phyloP scores from a whole-genome alignment of 441 rosid genomes.

The Gossypium schwendimanii region DNA sequence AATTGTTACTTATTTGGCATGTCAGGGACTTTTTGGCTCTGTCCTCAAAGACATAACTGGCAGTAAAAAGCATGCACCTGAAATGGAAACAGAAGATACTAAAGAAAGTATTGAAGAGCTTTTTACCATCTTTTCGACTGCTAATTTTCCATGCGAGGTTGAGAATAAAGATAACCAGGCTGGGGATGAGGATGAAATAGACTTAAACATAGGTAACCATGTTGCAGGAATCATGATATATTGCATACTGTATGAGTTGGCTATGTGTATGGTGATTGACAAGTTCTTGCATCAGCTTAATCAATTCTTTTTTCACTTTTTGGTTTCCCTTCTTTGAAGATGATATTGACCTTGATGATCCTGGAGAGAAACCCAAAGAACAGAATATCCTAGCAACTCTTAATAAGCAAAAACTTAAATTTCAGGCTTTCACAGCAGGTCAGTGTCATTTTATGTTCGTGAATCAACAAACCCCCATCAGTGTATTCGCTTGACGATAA shows the following conservation, averaged over 20 bases:
- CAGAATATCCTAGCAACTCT: conserved; percentile 52
- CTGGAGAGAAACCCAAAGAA: conserved; percentile 55
- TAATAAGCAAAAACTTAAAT: conserved; percentile 63
- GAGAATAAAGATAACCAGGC: conserved; percentile 29
- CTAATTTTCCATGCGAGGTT: conserved; percentile 46
- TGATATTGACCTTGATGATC: conserved; percentile 74
- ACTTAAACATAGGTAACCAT: conserved; percentile 55
- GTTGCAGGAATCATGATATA: not conserved
- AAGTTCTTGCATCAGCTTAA: conserved; percentile 3
- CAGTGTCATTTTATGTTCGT: conserved; percentile 3
- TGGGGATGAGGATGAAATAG: conserved; percentile 37
- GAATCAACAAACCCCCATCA: not conserved
- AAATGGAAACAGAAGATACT: conserved; percentile 55
- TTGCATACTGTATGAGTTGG: not conserved
- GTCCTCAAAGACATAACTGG: conserved; percentile 55
- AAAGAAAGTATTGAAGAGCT: conserved; percentile 63
- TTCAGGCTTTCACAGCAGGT: conserved; percentile 67
- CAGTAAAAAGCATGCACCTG: conserved; percentile 49
- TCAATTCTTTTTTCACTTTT: not conserved
- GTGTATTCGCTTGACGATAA: not conserved
- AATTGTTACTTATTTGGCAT: conserved; percentile 16
- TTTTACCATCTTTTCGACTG: conserved; percentile 41
- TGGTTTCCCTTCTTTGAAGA: conserved; percentile 33
- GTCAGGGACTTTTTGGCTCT: conserved; percentile 75
- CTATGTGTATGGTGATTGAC: not conserved